Percentiles rank a stretch among this genome's conserved stretches.
phyloP scores from a whole-genome alignment of 2,329 filamentous ascomycete species.

The Penicillium oxalicum region DNA sequence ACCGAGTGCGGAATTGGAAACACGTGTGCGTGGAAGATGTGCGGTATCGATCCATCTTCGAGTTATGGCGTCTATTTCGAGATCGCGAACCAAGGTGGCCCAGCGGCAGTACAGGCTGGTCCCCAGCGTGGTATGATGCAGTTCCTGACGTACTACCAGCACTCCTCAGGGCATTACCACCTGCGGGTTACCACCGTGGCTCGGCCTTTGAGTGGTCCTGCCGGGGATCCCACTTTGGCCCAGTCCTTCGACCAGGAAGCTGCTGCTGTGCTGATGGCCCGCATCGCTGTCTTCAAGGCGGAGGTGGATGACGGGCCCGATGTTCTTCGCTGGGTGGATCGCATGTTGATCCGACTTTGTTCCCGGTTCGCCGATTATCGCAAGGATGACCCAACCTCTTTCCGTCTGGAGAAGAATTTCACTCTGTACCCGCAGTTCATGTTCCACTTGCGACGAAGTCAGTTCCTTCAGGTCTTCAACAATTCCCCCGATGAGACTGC shows the following conservation, averaged over 20 bases:
- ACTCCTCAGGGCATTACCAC: slow-evolving; percentile 93
- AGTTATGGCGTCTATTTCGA: slow-evolving; percentile 98
- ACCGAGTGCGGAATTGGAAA: slow-evolving; percentile 98
- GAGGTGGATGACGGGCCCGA: slow-evolving; percentile 98
- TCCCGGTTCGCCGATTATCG: slow-evolving; percentile 96
- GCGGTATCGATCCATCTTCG: slow-evolving; percentile 86
- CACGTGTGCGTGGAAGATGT: slow-evolving; percentile 99
- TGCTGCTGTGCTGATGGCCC: slow-evolving; percentile 95
- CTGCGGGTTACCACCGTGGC: slow-evolving; percentile 92
- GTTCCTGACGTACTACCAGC: slow-evolving; percentile 97
- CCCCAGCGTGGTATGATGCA: slow-evolving; percentile 95
- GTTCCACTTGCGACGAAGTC: slow-evolving; percentile 95
- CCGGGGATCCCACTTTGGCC: slow-evolving; percentile 88
- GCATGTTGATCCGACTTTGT: slow-evolving; percentile 95
- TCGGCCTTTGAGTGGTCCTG: slow-evolving; percentile 83
- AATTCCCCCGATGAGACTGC: slow-evolving; percentile 98
- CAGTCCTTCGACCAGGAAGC: slow-evolving; percentile 98
- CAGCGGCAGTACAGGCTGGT: slow-evolving; percentile 74
- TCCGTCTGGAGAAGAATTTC: slow-evolving; percentile 97
- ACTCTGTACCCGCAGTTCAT: slow-evolving; percentile 98
- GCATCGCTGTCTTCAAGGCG: slow-evolving; percentile 97
- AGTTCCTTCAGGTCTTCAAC: slow-evolving; percentile 98
- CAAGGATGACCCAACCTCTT: slow-evolving; percentile 96
- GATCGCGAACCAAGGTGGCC: slow-evolving; percentile 87
- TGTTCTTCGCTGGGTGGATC: slow-evolving; percentile 93